phyloP scores from a whole-genome alignment of 345 rosid genomes.

The Geranium brycei region DNA sequence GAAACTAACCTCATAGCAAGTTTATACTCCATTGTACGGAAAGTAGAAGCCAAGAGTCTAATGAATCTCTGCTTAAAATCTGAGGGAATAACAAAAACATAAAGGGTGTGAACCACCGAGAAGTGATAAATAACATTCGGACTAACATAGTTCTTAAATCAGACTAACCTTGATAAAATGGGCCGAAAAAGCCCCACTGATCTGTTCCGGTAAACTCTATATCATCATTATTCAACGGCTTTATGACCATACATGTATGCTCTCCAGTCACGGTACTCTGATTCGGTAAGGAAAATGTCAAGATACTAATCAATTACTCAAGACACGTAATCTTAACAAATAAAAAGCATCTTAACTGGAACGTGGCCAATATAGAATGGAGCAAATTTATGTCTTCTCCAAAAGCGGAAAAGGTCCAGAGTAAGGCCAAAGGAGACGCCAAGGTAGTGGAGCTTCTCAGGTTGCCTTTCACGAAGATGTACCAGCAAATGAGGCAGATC shows the following conservation, averaged over 20 bases:
- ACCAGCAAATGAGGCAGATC: slow-evolving; percentile 80
- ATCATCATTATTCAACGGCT: slow-evolving; percentile 58
- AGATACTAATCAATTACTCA: slow-evolving; percentile 7
- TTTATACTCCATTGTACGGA: slow-evolving; percentile 68
- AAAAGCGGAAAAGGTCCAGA: slow-evolving; percentile 82
- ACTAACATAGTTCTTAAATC: slow-evolving; percentile 3
- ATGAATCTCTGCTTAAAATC: slow-evolving; percentile 69
- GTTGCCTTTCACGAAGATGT: slow-evolving; percentile 57
- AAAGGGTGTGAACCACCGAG: slow-evolving; percentile 5
- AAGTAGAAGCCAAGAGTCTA: slow-evolving; percentile 41
- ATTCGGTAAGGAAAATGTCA: slow-evolving; percentile 12
- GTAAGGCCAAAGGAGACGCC: slow-evolving; percentile 99
- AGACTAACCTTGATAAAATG: slow-evolving; percentile 59
- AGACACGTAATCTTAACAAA: slow-evolving; percentile 1
- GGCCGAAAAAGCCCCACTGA: slow-evolving; percentile 81
- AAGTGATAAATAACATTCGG: neutral
- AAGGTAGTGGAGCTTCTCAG: slow-evolving; percentile 80
- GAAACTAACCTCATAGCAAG: slow-evolving; percentile 76
- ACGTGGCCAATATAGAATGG: slow-evolving; percentile 82
- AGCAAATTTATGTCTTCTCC: slow-evolving; percentile 82
- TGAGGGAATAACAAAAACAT: slow-evolving; percentile 15
- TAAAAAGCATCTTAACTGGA: slow-evolving; percentile 52
- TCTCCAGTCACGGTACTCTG: slow-evolving; percentile 92
- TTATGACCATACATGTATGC: slow-evolving; percentile 81
- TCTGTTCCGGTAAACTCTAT: slow-evolving; percentile 46